Evolutionary conservation across 495 filamentous ascomycete species (phyloP).

Genomic region (Penicillium goetzii): DNA sequence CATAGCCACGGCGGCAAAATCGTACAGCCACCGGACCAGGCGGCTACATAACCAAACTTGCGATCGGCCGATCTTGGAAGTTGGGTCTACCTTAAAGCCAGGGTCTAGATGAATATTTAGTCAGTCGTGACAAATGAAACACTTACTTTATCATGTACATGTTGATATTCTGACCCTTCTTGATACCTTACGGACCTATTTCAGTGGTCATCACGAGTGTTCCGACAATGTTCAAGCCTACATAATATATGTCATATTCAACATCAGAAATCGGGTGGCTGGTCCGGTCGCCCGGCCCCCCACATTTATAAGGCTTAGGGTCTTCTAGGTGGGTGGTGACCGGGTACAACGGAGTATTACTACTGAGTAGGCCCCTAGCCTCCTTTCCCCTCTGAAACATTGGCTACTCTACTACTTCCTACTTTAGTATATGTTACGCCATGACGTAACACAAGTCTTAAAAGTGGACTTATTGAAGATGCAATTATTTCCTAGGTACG

Average conservation of each 20-base stretch:
- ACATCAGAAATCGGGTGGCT: neutral
- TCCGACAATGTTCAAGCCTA: no score
- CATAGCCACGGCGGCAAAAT: conserved; percentile 2
- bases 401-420: neutral
- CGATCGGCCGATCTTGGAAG: neutral
- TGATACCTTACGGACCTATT: no score
- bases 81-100: neutral
- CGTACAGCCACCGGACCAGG: neutral
- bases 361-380: no score
- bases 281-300: no score
- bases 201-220: no score
- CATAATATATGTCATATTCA: neutral
- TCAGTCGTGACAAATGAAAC: neutral
- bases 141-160: no score
- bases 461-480: neutral
- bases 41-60: neutral
- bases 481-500: neutral
- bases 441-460: neutral
- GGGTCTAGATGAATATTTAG: neutral
- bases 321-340: no score
- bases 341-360: neutral
- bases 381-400: neutral
- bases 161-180: no score
- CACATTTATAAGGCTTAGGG: neutral
- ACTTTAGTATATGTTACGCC: no score